phyloP scores from a whole-genome alignment of 1,284 basidiomycete species.

The Ustilago sp. region DNA sequence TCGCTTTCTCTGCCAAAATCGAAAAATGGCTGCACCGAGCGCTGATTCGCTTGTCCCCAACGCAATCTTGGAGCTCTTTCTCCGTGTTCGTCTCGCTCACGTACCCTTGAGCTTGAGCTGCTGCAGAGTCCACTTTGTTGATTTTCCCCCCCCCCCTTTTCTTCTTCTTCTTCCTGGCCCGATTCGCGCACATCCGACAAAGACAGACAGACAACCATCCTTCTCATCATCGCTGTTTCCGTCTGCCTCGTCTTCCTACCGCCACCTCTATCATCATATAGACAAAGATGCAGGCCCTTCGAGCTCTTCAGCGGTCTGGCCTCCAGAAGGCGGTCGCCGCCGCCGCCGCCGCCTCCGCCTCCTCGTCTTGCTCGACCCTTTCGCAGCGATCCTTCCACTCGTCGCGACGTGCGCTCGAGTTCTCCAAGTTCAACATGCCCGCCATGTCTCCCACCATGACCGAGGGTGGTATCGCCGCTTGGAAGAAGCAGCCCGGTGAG shows the following conservation, averaged over 20 bases:
- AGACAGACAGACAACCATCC: background rate
- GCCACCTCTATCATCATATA: constrained; percentile 8
- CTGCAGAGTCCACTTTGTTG: constrained; percentile 4
- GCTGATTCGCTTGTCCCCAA: constrained; percentile 3
- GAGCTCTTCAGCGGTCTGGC: constrained; percentile 53
- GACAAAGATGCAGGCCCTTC: constrained; percentile 49
- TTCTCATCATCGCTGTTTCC: constrained; percentile 1
- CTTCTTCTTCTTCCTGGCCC: constrained; percentile 1
- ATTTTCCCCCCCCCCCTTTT: background rate
- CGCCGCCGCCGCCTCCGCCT: constrained; percentile 40
- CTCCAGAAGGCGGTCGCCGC: constrained; percentile 49
- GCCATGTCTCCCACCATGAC: constrained; percentile 99
- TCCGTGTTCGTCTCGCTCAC: constrained; percentile 1
- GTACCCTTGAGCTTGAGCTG: background rate
- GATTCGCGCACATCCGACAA: constrained; percentile 2
- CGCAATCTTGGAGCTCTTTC: background rate
- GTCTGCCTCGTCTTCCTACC: background rate
- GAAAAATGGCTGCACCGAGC: background rate
- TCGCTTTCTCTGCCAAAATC: background rate
- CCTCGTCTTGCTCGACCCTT: constrained; percentile 39
- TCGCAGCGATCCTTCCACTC: constrained; percentile 55
- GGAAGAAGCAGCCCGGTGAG: constrained; percentile 98
- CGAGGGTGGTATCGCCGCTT: constrained; percentile 95
- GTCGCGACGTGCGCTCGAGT: constrained; percentile 50
- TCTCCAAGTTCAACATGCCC: constrained; percentile 89